A percentile compares a stretch with the other conserved stretches of the same genome.
Evolutionary conservation across 2,329 filamentous ascomycete species (phyloP).

Genomic region (Microdochium paspali): DNA sequence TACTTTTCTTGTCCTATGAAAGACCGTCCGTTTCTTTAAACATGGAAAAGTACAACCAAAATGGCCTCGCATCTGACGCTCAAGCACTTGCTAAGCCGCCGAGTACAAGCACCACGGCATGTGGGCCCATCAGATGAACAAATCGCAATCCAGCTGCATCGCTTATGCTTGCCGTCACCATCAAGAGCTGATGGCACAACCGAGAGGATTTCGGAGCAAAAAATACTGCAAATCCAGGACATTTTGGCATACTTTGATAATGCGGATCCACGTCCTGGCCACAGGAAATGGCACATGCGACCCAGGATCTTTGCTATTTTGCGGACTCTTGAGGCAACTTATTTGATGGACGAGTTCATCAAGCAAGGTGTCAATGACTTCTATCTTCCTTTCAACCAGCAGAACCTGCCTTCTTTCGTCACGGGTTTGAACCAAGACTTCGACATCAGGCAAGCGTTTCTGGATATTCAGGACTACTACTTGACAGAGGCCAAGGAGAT

Average conservation of each 20-base stretch:
- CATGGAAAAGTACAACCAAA: too few species aligned
- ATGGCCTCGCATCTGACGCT: not conserved
- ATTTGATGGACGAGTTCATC: conserved; percentile 7
- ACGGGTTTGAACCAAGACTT: not conserved
- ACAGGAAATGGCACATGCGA: conserved; percentile 2
- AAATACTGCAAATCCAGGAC: conserved; percentile 4
- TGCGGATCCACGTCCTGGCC: conserved; percentile 1
- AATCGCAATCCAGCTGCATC: not conserved
- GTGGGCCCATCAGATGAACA: not conserved
- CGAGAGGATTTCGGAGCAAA: conserved; percentile 5
- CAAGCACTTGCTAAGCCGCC: not conserved
- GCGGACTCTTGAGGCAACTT: conserved; percentile 2
- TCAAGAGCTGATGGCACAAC: not conserved
- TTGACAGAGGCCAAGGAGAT: conserved; percentile 9
- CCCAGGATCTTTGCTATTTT: conserved; percentile 10
- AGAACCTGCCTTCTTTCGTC: conserved; percentile 6
- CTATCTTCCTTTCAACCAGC: conserved; percentile 8
- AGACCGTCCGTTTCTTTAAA: too few species aligned
- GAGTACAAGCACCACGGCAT: not conserved
- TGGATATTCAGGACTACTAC: conserved; percentile 9
- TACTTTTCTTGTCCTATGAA: too few species aligned
- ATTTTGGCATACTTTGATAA: conserved; percentile 5
- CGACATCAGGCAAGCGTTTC: conserved; percentile 5
- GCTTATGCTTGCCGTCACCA: not conserved
- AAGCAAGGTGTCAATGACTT: conserved; percentile 7